Conservation (phyloP, 2,329 filamentous ascomycete genomes). For the Xylariaceae sp. region DNA sequence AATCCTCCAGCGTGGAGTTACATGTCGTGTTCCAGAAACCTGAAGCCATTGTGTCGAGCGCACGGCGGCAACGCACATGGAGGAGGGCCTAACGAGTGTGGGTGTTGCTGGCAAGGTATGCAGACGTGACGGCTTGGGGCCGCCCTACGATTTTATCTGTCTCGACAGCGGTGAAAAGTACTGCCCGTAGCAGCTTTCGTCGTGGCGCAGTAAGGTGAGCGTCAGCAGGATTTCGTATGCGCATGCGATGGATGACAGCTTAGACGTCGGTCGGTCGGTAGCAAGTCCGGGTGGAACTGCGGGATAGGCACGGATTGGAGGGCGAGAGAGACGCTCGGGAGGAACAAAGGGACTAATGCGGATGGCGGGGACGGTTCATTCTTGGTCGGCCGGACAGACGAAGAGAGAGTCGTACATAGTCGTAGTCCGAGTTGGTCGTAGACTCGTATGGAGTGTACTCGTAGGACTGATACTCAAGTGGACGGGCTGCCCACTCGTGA, state of each 20-base stretch:
- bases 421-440: too few relatives aligned
- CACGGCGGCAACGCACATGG: background rate
- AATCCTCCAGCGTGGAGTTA: conserved; percentile 34
- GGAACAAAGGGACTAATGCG: background rate
- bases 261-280: background rate
- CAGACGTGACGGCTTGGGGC: background rate
- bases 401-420: background rate
- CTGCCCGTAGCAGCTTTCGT: background rate
- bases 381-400: background rate
- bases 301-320: background rate
- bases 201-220: background rate
- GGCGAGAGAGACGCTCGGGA: background rate
- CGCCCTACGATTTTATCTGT: background rate
- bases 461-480: too few relatives aligned
- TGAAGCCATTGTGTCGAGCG: conserved; percentile 13
- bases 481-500: too few relatives aligned
- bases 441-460: too few relatives aligned
- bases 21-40: conserved; percentile 30
- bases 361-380: background rate
- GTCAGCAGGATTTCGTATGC: background rate
- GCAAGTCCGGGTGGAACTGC: too few relatives aligned
- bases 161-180: background rate
- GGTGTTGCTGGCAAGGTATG: background rate
- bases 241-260: background rate
- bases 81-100: background rate